Evolutionary conservation across 2,329 filamentous ascomycete species (phyloP).

Genomic region (Bipolaris bicolor): DNA sequence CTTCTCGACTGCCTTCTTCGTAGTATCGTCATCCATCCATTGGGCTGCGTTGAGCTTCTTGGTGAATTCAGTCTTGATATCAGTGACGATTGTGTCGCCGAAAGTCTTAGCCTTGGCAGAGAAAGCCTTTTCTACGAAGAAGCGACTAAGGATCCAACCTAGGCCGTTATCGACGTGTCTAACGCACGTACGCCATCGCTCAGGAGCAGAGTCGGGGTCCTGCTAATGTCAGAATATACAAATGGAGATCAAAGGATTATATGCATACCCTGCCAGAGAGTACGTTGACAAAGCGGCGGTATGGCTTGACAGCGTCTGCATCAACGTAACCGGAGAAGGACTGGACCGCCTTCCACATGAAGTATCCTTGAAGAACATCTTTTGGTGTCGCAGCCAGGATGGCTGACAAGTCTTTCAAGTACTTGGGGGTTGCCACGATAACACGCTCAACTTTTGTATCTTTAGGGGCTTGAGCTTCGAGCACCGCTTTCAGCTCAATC

Average conservation of each 20-base stretch:
- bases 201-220: slow-evolving; percentile 66
- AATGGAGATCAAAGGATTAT: no score
- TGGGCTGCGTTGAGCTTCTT: slow-evolving; percentile 63
- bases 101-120: slow-evolving; percentile 69
- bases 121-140: slow-evolving; percentile 73
- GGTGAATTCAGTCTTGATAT: slow-evolving; percentile 71
- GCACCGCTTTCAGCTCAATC: slow-evolving; percentile 60
- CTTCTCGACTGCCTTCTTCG: slow-evolving; percentile 66
- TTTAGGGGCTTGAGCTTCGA: slow-evolving; percentile 60
- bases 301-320: slow-evolving; percentile 64
- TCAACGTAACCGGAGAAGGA: slow-evolving; percentile 62
- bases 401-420: slow-evolving; percentile 63
- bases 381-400: slow-evolving; percentile 62
- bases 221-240: slow-evolving; percentile 24
- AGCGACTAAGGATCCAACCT: slow-evolving; percentile 72
- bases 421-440: slow-evolving; percentile 65
- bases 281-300: slow-evolving; percentile 65
- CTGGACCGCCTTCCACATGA: slow-evolving; percentile 68
- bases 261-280: slow-evolving; percentile 59
- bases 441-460: slow-evolving; percentile 60
- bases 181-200: slow-evolving; percentile 72
- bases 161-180: slow-evolving; percentile 62
- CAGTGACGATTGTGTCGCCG: slow-evolving; percentile 71
- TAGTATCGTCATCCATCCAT: slow-evolving; percentile 70
- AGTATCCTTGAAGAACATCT: slow-evolving; percentile 65